These are phyloP conservation scores for Rhododendron griersonianum DNA, from an alignment of 148 eudicot genomes.

Conservation along the genomic window DNA sequence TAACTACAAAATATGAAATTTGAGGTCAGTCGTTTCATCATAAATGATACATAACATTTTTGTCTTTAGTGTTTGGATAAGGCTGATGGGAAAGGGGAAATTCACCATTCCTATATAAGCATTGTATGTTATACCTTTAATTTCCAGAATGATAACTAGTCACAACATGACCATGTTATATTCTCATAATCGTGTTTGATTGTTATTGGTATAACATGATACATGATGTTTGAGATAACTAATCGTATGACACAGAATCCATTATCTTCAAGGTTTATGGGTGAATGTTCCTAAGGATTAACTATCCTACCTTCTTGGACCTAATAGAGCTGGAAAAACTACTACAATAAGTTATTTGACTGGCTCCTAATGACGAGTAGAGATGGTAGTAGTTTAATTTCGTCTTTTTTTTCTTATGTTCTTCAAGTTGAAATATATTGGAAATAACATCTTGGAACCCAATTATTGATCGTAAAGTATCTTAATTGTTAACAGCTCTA, in stretches of 20 bases:
- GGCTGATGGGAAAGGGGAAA: neutral
- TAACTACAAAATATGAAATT: too few relatives aligned
- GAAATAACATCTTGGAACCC: neutral
- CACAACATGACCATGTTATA: neutral
- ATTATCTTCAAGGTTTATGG: constrained; percentile 59
- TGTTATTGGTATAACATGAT: too few relatives aligned
- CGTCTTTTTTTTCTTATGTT: neutral
- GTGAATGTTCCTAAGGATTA: constrained; percentile 73
- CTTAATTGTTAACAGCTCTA: constrained; percentile 34
- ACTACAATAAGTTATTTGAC: constrained; percentile 80
- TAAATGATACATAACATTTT: too few relatives aligned
- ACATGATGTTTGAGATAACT: neutral
- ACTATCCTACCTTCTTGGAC: constrained; percentile 87
- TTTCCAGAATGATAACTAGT: neutral
- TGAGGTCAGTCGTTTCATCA: too few relatives aligned
- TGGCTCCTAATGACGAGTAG: constrained; percentile 73
- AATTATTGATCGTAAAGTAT: neutral
- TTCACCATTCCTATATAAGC: neutral
- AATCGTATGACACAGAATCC: neutral
- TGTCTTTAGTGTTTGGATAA: too few relatives aligned
- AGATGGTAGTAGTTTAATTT: neutral
- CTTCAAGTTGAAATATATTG: too few relatives aligned
- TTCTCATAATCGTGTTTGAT: neutral
- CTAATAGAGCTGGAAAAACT: constrained; percentile 97
- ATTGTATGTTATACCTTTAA: neutral